A percentile compares a stretch with the other conserved stretches of the same genome.
Evolutionary conservation across 2,329 filamentous ascomycete species (phyloP).

Genomic region (Trichoderma koningiopsis): DNA sequence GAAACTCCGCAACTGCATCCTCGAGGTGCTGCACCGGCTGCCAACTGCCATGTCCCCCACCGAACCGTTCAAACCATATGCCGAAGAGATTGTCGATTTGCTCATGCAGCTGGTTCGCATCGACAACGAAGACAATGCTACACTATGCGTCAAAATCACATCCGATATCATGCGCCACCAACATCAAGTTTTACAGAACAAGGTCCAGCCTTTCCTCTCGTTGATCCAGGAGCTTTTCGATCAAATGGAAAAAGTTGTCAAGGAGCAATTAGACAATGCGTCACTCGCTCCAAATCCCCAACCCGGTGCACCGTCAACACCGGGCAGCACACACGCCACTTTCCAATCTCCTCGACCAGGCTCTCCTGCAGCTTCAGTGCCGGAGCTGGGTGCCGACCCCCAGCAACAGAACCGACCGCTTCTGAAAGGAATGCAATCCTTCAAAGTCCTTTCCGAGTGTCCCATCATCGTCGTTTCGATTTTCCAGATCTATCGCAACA

Average conservation of each 20-base stretch:
- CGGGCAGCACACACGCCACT: constrained; percentile 65
- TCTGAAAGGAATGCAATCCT: constrained; percentile 94
- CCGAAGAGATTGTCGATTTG: constrained; percentile 84
- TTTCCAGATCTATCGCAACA: constrained; percentile 85
- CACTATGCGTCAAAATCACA: constrained; percentile 96
- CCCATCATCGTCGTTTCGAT: constrained; percentile 98
- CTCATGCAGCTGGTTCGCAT: constrained; percentile 84
- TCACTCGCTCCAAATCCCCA: constrained; percentile 55
- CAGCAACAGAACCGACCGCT: constrained; percentile 80
- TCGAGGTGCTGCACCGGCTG: constrained; percentile 92
- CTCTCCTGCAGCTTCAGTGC: constrained; percentile 80
- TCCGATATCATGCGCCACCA: constrained; percentile 97
- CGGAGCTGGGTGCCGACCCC: constrained; percentile 78
- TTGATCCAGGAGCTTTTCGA: constrained; percentile 96
- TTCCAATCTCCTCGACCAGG: constrained; percentile 88
- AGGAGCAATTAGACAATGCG: constrained; percentile 87
- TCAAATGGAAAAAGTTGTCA: constrained; percentile 91
- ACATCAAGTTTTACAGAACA: constrained; percentile 72
- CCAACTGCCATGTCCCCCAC: constrained; percentile 69
- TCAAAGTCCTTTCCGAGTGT: constrained; percentile 97
- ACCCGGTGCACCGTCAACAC: constrained; percentile 65
- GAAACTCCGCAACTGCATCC: constrained; percentile 88
- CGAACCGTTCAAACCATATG: constrained; percentile 85
- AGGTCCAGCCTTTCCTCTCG: constrained; percentile 85
- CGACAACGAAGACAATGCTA: constrained; percentile 98